Conservation (phyloP, 2,329 filamentous ascomycete species). For the Fonsecaea monophora region DNA sequence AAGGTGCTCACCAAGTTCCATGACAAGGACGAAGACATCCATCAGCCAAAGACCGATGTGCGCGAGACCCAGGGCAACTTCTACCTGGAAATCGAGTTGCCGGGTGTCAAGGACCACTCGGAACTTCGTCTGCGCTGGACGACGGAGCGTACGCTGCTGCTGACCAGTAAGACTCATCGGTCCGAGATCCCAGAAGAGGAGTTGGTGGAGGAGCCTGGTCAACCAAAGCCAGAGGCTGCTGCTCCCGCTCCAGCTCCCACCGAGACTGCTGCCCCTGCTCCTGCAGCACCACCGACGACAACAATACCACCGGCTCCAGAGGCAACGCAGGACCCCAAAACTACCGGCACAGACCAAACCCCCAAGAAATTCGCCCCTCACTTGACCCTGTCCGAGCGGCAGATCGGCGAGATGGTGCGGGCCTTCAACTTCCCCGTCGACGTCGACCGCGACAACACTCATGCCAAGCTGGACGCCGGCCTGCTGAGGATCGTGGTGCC, state of each 20-base stretch:
- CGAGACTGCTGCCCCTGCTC: not conserved
- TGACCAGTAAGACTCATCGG: constrained; percentile 29
- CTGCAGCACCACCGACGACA: not conserved
- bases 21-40: constrained; percentile 33
- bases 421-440: constrained; percentile 39
- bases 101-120: constrained; percentile 35
- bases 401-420: constrained; percentile 35
- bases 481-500: constrained; percentile 37
- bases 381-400: constrained; percentile 36
- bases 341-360: not conserved
- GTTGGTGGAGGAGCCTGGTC: constrained; percentile 16
- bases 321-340: not conserved
- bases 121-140: constrained; percentile 37
- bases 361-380: constrained; percentile 30
- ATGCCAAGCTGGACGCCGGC: constrained; percentile 38
- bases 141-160: constrained; percentile 30
- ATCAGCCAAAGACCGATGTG: constrained; percentile 34
- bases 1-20: constrained; percentile 31
- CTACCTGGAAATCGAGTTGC: constrained; percentile 39
- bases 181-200: constrained; percentile 34
- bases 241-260: not conserved
- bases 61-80: constrained; percentile 36
- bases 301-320: too few species aligned
- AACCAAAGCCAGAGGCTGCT: not conserved
- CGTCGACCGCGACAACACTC: constrained; percentile 37